phyloP scores from a whole-genome alignment of 805 yeast species.

The Nakazawaea peltata region DNA sequence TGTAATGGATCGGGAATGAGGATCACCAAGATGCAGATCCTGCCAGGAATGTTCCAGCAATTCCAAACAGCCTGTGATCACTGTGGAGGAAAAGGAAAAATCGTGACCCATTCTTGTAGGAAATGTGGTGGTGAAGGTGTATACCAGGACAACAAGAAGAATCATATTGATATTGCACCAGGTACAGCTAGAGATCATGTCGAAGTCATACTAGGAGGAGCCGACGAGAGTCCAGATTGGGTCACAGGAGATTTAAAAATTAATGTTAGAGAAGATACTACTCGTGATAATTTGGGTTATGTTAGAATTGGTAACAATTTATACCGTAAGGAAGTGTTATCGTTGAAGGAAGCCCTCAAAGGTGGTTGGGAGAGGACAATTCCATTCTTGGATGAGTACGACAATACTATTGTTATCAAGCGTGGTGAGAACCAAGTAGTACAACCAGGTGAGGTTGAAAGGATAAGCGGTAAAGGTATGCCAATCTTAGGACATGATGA shows the following conservation, averaged over 20 bases:
- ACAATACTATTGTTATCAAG: slow-evolving; percentile 33
- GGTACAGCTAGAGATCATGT: slow-evolving; percentile 61
- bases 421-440: slow-evolving; percentile 48
- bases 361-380: slow-evolving; percentile 81
- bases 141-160: slow-evolving; percentile 43
- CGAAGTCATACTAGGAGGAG: slow-evolving; percentile 62
- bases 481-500: slow-evolving; percentile 47
- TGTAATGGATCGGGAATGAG: slow-evolving; percentile 76
- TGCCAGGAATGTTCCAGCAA: slow-evolving; percentile 86
- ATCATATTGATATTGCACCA: slow-evolving; percentile 54
- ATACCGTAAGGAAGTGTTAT: slow-evolving; percentile 74
- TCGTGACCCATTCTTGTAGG: slow-evolving; percentile 56
- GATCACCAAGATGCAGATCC: slow-evolving; percentile 63
- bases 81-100: slow-evolving; percentile 74
- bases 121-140: slow-evolving; percentile 69
- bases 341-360: slow-evolving; percentile 57
- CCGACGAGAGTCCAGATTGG: slow-evolving; percentile 78
- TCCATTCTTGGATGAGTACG: slow-evolving; percentile 56
- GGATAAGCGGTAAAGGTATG: slow-evolving; percentile 76
- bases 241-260: slow-evolving; percentile 73
- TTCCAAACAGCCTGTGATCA: slow-evolving; percentile 71
- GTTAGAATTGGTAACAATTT: slow-evolving; percentile 69
- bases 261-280: slow-evolving; percentile 45
- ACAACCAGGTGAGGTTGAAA: slow-evolving; percentile 63
- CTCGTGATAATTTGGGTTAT: slow-evolving; percentile 63